Evolutionary conservation across 805 yeast species (phyloP).

Genomic region (Wickerhamiella sergipiensis): DNA sequence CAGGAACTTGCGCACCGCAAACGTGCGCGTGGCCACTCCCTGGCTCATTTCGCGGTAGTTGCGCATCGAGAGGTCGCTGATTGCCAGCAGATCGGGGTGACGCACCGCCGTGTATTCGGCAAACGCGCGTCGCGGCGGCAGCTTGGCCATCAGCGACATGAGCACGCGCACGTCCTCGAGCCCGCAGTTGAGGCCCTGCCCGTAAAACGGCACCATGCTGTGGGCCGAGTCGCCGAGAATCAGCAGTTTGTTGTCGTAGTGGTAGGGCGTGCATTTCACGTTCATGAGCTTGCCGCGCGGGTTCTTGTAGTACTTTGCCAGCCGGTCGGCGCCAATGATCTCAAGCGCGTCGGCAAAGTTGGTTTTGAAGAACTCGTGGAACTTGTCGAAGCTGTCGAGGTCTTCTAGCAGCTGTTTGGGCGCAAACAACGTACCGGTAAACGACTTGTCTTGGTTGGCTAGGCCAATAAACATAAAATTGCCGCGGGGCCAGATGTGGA

Average conservation of each 20-base stretch:
- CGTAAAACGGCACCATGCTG: conserved; percentile 95
- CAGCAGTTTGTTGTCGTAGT: conserved; percentile 46
- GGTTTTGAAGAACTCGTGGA: conserved; percentile 38
- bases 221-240: conserved; percentile 91
- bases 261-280: conserved; percentile 55
- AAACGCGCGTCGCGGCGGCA: conserved; percentile 31
- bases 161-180: conserved; percentile 76
- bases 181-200: conserved; percentile 95
- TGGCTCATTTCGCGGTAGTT: conserved; percentile 83
- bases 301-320: conserved; percentile 39
- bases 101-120: conserved; percentile 40
- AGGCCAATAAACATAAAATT: conserved; percentile 81
- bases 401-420: conserved; percentile 57
- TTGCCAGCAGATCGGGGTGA: conserved; percentile 57
- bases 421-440: conserved; percentile 80
- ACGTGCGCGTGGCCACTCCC: conserved; percentile 49
- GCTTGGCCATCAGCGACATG: conserved; percentile 31
- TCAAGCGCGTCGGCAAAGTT: conserved; percentile 65
- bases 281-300: conserved; percentile 75
- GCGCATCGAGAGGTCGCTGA: conserved; percentile 61
- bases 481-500: conserved; percentile 88
- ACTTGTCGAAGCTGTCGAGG: conserved; percentile 27
- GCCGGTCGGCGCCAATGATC: conserved; percentile 46
- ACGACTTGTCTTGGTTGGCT: conserved; percentile 73
- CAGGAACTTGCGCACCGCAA: conserved; percentile 48